A percentile compares a stretch with the other conserved stretches of the same genome.
Conservation (phyloP, 306 rosid species). For the Elaeagnus macrophylla region DNA sequence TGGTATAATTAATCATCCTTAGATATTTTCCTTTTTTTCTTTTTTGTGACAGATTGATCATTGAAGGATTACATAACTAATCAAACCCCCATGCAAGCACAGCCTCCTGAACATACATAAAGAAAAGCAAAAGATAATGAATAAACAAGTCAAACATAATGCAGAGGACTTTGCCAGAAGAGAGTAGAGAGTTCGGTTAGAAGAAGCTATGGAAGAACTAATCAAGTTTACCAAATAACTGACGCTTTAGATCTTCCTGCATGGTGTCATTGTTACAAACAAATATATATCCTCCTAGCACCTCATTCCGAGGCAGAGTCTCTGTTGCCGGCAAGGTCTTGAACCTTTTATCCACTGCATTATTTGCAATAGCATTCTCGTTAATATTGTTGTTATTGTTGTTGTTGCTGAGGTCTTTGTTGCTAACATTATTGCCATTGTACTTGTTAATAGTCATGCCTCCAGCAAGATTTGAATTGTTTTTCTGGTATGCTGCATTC, state of each 20-base stretch:
- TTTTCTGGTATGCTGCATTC: conserved; percentile 70
- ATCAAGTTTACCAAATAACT: conserved; percentile 58
- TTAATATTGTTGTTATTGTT: conserved; percentile 34
- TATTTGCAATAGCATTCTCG: conserved; percentile 30
- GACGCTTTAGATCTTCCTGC: conserved; percentile 97
- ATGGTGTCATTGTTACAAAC: conserved; percentile 96
- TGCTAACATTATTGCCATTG: conserved; percentile 42
- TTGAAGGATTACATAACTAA: too few relatives aligned
- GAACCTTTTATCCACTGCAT: conserved; percentile 79
- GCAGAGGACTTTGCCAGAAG: not conserved
- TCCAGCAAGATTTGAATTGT: conserved; percentile 43
- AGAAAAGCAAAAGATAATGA: too few relatives aligned
- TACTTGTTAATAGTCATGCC: conserved; percentile 59
- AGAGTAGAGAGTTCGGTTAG: not conserved
- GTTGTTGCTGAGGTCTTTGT: conserved; percentile 51
- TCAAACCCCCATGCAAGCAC: too few relatives aligned
- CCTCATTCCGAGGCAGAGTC: conserved; percentile 95
- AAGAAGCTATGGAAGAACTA: not conserved
- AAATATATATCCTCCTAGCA: conserved; percentile 97
- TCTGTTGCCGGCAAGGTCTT: conserved; percentile 98
- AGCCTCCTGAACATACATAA: too few relatives aligned
- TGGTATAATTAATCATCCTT: too few relatives aligned
- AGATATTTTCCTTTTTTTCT: too few relatives aligned
- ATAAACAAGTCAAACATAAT: not conserved
- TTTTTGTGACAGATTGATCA: too few relatives aligned